Percentiles rank a stretch among this genome's conserved stretches.
phyloP scores from a whole-genome alignment of 257 asterid genomes.

The Solanum appendiculatum region DNA sequence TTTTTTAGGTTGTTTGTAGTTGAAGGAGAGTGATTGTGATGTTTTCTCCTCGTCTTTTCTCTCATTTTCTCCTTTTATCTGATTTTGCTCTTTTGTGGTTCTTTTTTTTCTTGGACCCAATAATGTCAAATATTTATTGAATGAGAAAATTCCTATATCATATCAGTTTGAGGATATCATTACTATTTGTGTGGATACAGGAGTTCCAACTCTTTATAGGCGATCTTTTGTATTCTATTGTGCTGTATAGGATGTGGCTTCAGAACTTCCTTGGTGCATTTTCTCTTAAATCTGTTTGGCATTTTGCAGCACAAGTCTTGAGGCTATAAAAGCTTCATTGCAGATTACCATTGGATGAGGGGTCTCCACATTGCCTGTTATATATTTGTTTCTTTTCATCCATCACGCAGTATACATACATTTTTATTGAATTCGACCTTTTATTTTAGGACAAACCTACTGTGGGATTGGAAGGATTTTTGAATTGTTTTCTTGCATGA shows the following conservation, averaged over 20 bases:
- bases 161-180: conserved; percentile 17
- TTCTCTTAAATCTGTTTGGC: not conserved
- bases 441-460: not conserved
- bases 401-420: not conserved
- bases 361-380: not conserved
- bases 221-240: not conserved
- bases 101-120: conserved; percentile 7
- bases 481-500: not conserved
- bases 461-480: not conserved
- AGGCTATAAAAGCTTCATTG: not conserved
- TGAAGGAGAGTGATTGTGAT: conserved; percentile 19
- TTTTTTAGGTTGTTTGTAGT: conserved; percentile 19
- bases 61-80: not conserved
- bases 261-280: not conserved
- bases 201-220: not conserved
- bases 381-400: not conserved
- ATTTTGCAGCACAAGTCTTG: not conserved
- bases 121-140: conserved; percentile 26
- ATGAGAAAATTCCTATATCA: conserved; percentile 15
- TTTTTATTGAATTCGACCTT: not conserved
- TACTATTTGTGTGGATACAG: conserved; percentile 1
- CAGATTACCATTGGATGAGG: not conserved
- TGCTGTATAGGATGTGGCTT: not conserved
- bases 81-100: conserved; percentile 3
- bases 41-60: not conserved